Conservation (phyloP, 2,329 filamentous ascomycete genomes). For the Ceratocystis cacaofunesta region DNA sequence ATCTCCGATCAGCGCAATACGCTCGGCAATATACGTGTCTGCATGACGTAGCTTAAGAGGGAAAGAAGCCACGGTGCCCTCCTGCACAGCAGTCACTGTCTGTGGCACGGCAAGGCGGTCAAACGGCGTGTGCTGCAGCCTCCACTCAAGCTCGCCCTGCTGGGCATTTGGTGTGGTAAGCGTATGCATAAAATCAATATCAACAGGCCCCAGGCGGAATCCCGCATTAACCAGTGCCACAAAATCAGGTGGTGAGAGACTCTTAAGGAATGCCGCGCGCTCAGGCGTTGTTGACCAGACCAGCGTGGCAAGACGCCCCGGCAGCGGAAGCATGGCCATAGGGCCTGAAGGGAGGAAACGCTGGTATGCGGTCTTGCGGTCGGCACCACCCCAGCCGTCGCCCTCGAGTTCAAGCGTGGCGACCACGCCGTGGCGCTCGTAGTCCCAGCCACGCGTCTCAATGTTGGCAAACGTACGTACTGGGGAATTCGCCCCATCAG, state of each 20-base stretch:
- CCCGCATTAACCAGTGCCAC: constrained; percentile 82
- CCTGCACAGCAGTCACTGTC: constrained; percentile 54
- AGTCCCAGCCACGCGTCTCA: constrained; percentile 80
- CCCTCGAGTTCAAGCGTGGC: constrained; percentile 66
- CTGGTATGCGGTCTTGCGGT: constrained; percentile 71
- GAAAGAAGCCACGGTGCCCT: constrained; percentile 72
- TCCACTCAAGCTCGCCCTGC: constrained; percentile 70
- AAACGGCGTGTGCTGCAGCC: constrained; percentile 52
- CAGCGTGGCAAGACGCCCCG: constrained; percentile 65
- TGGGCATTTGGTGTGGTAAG: constrained; percentile 35
- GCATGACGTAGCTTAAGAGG: constrained; percentile 83
- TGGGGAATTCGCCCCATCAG: constrained; percentile 88
- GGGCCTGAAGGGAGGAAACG: constrained; percentile 87
- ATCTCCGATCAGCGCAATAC: constrained; percentile 84
- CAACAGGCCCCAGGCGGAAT: constrained; percentile 65
- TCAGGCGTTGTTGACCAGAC: constrained; percentile 89
- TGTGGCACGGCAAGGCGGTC: constrained; percentile 46
- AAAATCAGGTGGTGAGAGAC: constrained; percentile 57
- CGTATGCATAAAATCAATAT: constrained; percentile 71
- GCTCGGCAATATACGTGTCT: constrained; percentile 80
- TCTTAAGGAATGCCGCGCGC: constrained; percentile 66
- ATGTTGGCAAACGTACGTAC: constrained; percentile 84
- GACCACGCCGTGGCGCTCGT: constrained; percentile 76
- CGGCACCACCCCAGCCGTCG: constrained; percentile 37
- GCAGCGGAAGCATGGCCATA: constrained; percentile 78